Evolutionary conservation across 345 rosid species (phyloP), one percentile per base, ranked within the genome.

Genomic region (Arabidopsis suecica): DNA sequence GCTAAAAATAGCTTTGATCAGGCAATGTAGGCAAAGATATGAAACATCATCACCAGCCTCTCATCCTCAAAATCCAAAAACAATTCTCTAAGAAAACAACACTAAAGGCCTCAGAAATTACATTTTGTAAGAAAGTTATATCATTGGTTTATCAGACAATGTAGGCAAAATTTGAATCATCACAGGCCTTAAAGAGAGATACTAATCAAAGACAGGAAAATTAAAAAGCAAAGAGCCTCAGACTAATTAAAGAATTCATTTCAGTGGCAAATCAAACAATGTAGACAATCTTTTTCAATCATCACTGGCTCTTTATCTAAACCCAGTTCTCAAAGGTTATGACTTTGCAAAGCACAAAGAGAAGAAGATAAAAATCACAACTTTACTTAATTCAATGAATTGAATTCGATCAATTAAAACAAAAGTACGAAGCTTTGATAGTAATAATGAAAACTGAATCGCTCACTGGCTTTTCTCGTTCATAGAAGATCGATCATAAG

Each of bases 11-110:
- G 57, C 74, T 61, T 53, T 60, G 74, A 76, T 76, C 79, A 76
- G 79, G 34, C 74, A 76, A 76, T 76, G 74, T 76, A 76, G 79
- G 79, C 79, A 55, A 61, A 55, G 78, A 75, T 65, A 72, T 78
- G 25, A 37, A 34, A 42, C 79, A 76, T 76, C 79, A 76, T 76
- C 79, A 69, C 65, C 8, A 76, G 59, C 75, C 63, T 53, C 63
- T 42, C 73, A 1, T 18, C 45, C 6, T 20, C 30, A 9, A 12
- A 25, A 5, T 20, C 1, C 0, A 59, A 36, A 58, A 44, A 4
- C 40, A 1, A 37, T 47, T 74, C 18, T 44, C 9, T 3, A 33
- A 30, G 16, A 18, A 67, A 28, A 14, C 13, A 22, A 58, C 38
- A 74, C 20, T 12, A 61, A 8, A 61, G 38, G 69, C 79, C 74